Evolutionary conservation across 2,329 filamentous ascomycete species (phyloP).

Genomic region (Paracoccidioides lutzii): DNA sequence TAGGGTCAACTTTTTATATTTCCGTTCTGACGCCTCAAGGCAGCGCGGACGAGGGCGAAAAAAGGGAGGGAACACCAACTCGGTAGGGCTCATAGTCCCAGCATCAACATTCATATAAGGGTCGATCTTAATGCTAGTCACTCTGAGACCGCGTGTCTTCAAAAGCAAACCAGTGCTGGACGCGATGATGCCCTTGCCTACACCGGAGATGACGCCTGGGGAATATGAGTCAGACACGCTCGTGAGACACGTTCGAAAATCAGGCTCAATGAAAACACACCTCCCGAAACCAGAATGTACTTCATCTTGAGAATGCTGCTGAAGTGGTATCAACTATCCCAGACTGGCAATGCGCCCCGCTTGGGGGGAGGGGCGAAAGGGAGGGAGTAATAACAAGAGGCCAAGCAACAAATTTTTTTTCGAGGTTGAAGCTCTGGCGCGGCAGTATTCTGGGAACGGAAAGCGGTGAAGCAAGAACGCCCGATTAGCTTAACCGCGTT

Average conservation of each 20-base stretch:
- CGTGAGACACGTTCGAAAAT: neutral
- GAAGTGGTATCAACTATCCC: neutral
- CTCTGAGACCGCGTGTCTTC: conserved; percentile 67
- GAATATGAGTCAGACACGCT: neutral
- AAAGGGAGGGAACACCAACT: conserved; percentile 30
- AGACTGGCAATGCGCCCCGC: neutral
- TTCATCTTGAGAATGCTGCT: conserved; percentile 46
- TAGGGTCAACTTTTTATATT: neutral
- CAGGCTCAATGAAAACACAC: conserved; percentile 34
- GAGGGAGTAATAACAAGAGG: neutral
- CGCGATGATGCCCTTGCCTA: conserved; percentile 56
- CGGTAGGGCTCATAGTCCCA: conserved; percentile 56
- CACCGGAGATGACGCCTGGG: conserved; percentile 37
- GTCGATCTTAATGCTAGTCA: conserved; percentile 57
- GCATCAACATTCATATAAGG: conserved; percentile 66
- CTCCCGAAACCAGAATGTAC: conserved; percentile 69
- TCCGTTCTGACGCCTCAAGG: neutral
- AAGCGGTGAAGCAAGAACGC: neutral
- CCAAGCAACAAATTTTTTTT: neutral
- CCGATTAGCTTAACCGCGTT: neutral
- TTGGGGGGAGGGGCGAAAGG: neutral
- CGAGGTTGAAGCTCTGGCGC: neutral
- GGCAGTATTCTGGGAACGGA: conserved; percentile 1
- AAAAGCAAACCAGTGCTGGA: conserved; percentile 62
- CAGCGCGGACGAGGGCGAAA: neutral